Conservation (phyloP, 1,139 yeast species). For the Candida frijolesensis region DNA sequence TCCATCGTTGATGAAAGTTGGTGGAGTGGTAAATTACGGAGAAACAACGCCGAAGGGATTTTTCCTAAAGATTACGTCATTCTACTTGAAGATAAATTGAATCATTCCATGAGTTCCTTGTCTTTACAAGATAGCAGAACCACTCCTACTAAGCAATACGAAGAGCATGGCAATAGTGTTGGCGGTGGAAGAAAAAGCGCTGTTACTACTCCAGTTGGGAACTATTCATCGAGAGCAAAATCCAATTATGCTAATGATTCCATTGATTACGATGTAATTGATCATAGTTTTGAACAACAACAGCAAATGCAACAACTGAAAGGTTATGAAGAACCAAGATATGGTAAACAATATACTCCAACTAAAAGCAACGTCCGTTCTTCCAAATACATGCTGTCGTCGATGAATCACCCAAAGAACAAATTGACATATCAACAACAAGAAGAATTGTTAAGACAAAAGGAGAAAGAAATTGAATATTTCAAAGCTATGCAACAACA, state of each 20-base stretch:
- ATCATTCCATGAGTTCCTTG: slow-evolving; percentile 18
- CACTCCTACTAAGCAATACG: slow-evolving; percentile 19
- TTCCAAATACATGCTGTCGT: slow-evolving; percentile 21
- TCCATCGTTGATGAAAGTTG: slow-evolving; percentile 84
- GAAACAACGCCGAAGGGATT: slow-evolving; percentile 82
- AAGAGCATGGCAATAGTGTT: slow-evolving; percentile 7
- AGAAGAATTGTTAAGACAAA: slow-evolving; percentile 21
- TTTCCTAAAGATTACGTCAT: slow-evolving; percentile 91
- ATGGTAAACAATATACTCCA: slow-evolving; percentile 13
- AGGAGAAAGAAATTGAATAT: slow-evolving; percentile 36
- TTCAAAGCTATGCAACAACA: slow-evolving; percentile 36
- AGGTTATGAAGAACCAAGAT: slow-evolving; percentile 7
- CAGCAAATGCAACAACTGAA: slow-evolving; percentile 15
- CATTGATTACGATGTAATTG: slow-evolving; percentile 24
- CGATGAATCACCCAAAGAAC: slow-evolving; percentile 23
- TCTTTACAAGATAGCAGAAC: slow-evolving; percentile 17
- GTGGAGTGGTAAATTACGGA: slow-evolving; percentile 83
- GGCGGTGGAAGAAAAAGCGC: slow-evolving; percentile 14
- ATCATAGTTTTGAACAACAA: slow-evolving; percentile 25
- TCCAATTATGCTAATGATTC: slow-evolving; percentile 25
- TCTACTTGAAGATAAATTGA: slow-evolving; percentile 36
- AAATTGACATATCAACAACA: slow-evolving; percentile 20
- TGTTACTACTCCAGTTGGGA: slow-evolving; percentile 19
- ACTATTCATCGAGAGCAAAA: slow-evolving; percentile 15
- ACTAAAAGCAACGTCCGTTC: slow-evolving; percentile 20